Conservation (phyloP, 768 basidiomycete genomes). For the Galerina sulciceps region DNA sequence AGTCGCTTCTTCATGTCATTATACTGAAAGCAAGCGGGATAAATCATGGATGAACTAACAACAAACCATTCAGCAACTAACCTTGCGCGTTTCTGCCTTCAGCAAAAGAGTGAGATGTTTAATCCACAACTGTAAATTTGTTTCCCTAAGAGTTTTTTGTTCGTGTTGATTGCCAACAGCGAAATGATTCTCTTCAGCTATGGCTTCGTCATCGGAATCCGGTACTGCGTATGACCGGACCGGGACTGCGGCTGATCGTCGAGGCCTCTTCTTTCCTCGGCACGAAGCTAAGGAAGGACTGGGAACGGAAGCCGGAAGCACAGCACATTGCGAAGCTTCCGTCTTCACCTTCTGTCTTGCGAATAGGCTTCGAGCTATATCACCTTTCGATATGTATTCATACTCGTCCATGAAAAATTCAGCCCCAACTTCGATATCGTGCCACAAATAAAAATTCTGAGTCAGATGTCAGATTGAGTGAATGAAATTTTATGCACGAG, state of each 20-base stretch:
- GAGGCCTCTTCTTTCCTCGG: constrained; percentile 56
- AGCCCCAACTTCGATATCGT: constrained; percentile 66
- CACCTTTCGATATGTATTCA: constrained; percentile 57
- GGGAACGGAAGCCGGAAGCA: constrained; percentile 27
- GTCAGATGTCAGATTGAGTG: not conserved
- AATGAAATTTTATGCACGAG: not conserved
- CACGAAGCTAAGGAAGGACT: constrained; percentile 16
- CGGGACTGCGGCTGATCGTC: constrained; percentile 54
- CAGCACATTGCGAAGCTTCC: constrained; percentile 36
- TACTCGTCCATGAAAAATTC: constrained; percentile 74
- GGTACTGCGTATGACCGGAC: constrained; percentile 68
- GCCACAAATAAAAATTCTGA: constrained; percentile 58
- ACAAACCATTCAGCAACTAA: constrained; percentile 28
- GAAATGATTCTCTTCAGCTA: constrained; percentile 39
- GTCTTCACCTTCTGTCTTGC: constrained; percentile 41
- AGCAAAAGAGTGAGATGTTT: constrained; percentile 62
- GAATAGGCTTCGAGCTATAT: constrained; percentile 21
- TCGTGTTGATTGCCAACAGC: constrained; percentile 33
- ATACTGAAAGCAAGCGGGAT: constrained; percentile 44
- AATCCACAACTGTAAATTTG: constrained; percentile 67
- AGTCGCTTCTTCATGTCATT: constrained; percentile 63
- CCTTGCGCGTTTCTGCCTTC: constrained; percentile 75
- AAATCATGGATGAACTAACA: not conserved
- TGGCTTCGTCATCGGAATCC: constrained; percentile 73
- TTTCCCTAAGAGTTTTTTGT: constrained; percentile 43